These are phyloP conservation scores for Arabis hirsuta DNA, from an alignment of 345 rosid species.

Conservation along the genomic window DNA sequence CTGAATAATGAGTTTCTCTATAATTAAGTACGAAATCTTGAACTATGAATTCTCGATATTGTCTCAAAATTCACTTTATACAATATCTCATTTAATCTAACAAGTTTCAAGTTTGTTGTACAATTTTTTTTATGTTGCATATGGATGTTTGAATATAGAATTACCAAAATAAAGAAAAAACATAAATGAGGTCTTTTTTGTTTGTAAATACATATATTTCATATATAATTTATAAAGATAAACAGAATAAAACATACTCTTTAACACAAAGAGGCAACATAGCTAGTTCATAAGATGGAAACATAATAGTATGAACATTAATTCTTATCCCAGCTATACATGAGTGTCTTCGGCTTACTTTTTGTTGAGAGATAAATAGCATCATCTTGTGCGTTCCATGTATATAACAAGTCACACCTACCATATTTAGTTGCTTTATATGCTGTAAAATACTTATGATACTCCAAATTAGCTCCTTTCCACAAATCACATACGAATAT, in stretches of 20 bases:
- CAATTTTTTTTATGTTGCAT: too few relatives aligned
- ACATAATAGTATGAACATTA: neutral
- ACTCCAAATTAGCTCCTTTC: constrained; percentile 11
- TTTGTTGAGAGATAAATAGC: constrained; percentile 1
- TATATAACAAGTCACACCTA: neutral
- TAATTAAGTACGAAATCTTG: too few relatives aligned
- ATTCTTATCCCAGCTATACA: constrained; percentile 9
- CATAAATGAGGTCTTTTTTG: too few relatives aligned
- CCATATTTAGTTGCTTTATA: neutral
- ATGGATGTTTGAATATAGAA: too few relatives aligned
- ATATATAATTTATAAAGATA: constrained; percentile 4
- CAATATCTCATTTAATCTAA: too few relatives aligned
- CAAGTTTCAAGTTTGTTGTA: too few relatives aligned
- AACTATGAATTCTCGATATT: too few relatives aligned
- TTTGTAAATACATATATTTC: too few relatives aligned
- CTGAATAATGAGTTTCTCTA: too few relatives aligned
- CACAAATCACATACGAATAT: neutral
- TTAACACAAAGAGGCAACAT: neutral
- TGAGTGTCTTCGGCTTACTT: neutral
- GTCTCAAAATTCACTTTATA: too few relatives aligned
- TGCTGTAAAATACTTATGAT: constrained; percentile 10
- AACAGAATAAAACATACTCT: neutral
- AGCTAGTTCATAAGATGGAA: constrained; percentile 1
- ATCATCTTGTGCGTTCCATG: constrained; percentile 17
- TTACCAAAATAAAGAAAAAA: too few relatives aligned